A percentile compares a stretch with the other conserved stretches of the same genome.
phyloP scores from a whole-genome alignment of 2,329 filamentous ascomycete species.

The Fusarium pilosicola region DNA sequence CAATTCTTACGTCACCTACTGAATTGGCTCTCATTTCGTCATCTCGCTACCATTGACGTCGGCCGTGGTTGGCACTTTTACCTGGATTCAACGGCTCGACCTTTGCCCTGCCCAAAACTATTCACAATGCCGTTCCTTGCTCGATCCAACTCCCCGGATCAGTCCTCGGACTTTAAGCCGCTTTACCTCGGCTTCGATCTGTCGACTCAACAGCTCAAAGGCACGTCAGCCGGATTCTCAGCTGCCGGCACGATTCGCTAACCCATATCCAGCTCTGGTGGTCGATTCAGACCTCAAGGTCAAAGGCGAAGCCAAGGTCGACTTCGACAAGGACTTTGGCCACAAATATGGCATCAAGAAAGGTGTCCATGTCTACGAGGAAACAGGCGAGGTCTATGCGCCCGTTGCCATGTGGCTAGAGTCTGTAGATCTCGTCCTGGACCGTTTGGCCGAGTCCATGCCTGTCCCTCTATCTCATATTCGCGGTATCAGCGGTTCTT shows the following conservation, averaged over 20 bases:
- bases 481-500: conserved; percentile 86
- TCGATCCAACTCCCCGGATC: conserved; percentile 1
- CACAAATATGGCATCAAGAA: conserved; percentile 82
- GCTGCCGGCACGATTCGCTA: not conserved
- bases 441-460: conserved; percentile 74
- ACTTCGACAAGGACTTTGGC: conserved; percentile 87
- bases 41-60: conserved; percentile 26
- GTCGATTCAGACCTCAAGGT: conserved; percentile 85
- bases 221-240: conserved; percentile 52
- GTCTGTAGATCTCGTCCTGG: conserved; percentile 85
- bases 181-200: conserved; percentile 95
- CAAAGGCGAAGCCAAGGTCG: conserved; percentile 86
- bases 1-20: not conserved
- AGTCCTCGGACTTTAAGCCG: conserved; percentile 54
- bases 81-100: not conserved
- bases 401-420: conserved; percentile 96
- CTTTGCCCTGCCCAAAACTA: not conserved
- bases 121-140: conserved; percentile 28
- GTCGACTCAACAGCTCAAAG: conserved; percentile 96
- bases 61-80: not conserved
- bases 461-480: conserved; percentile 74
- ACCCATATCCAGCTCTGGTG: conserved; percentile 72
- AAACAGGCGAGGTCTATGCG: conserved; percentile 88
- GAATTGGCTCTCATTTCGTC: conserved; percentile 26
- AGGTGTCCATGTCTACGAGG: conserved; percentile 84